These are phyloP conservation scores for Stachybotrys elegans DNA, from an alignment of 2,329 filamentous ascomycete species.

Conservation along the genomic window DNA sequence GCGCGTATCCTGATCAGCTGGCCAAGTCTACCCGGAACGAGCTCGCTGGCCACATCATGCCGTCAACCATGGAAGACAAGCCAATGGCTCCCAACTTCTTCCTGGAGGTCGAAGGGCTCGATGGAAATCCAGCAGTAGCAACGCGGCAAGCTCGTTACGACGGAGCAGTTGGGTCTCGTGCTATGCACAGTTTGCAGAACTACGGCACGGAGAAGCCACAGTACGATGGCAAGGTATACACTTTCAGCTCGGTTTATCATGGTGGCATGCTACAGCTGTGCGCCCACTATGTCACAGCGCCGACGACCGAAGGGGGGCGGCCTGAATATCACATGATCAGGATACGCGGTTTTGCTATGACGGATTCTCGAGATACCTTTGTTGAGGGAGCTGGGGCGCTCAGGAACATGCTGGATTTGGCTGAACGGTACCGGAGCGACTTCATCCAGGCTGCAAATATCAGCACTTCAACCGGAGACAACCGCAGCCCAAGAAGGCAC, in stretches of 20 bases:
- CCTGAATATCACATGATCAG: slow-evolving; percentile 36
- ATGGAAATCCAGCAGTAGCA: slow-evolving; percentile 21
- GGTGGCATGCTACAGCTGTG: slow-evolving; percentile 29
- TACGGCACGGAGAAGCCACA: slow-evolving; percentile 20
- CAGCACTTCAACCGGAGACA: slow-evolving; percentile 6
- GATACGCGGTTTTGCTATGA: slow-evolving; percentile 22
- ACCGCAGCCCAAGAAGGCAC: background rate
- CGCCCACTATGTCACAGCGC: slow-evolving; percentile 26
- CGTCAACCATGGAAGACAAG: slow-evolving; percentile 18
- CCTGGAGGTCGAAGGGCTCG: slow-evolving; percentile 29
- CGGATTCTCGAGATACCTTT: slow-evolving; percentile 21
- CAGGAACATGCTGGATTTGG: slow-evolving; percentile 30
- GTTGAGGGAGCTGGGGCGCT: slow-evolving; percentile 27
- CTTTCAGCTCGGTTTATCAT: slow-evolving; percentile 31
- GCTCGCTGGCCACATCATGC: slow-evolving; percentile 27
- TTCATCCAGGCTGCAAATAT: slow-evolving; percentile 26
- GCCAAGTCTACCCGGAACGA: slow-evolving; percentile 12
- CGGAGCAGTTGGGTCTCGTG: slow-evolving; percentile 29
- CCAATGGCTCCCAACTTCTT: slow-evolving; percentile 35
- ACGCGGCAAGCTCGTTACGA: slow-evolving; percentile 28
- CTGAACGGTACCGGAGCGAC: slow-evolving; percentile 27
- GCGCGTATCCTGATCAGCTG: slow-evolving; percentile 18
- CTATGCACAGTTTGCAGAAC: slow-evolving; percentile 30
- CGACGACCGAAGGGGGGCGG: slow-evolving; percentile 19
- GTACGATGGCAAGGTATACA: slow-evolving; percentile 33